Conservation (phyloP, 2,329 filamentous ascomycete genomes). For the Fusarium lyarnte region DNA sequence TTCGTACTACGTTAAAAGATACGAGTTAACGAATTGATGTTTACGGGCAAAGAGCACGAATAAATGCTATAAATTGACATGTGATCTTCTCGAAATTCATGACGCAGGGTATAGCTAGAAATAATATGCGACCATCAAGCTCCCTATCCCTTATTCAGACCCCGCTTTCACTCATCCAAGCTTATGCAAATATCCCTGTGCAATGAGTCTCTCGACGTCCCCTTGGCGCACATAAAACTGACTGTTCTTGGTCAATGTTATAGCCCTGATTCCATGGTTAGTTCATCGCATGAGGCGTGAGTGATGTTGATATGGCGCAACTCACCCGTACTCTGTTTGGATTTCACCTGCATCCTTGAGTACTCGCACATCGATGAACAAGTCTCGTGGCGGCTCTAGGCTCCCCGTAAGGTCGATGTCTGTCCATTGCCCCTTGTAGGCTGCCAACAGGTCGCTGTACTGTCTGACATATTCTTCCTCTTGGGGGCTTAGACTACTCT, state of each 20-base stretch:
- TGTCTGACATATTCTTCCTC: slow-evolving; percentile 96
- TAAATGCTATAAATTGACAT: background rate
- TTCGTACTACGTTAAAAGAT: background rate
- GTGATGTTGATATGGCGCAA: slow-evolving; percentile 26
- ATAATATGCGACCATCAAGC: background rate
- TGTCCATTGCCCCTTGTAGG: slow-evolving; percentile 98
- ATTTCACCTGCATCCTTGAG: slow-evolving; percentile 98
- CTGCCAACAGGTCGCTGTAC: slow-evolving; percentile 91
- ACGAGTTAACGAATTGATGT: background rate
- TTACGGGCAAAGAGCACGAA: background rate
- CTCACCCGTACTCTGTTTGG: slow-evolving; percentile 97
- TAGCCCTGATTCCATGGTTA: slow-evolving; percentile 69
- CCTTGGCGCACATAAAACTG: slow-evolving; percentile 97
- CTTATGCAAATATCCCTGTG: slow-evolving; percentile 93
- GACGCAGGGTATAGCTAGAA: slow-evolving; percentile 26
- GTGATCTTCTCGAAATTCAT: slow-evolving; percentile 9
- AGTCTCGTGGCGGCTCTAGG: slow-evolving; percentile 89
- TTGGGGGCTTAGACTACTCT: slow-evolving; percentile 88
- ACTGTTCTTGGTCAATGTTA: slow-evolving; percentile 96
- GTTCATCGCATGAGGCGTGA: background rate
- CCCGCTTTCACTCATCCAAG: slow-evolving; percentile 68
- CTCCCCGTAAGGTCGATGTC: slow-evolving; percentile 96
- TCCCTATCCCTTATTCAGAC: background rate
- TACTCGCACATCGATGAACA: slow-evolving; percentile 97
- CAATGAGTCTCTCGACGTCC: slow-evolving; percentile 93